phyloP scores from a whole-genome alignment of 2,329 filamentous ascomycete genomes.

The Talaromyces sp. region DNA sequence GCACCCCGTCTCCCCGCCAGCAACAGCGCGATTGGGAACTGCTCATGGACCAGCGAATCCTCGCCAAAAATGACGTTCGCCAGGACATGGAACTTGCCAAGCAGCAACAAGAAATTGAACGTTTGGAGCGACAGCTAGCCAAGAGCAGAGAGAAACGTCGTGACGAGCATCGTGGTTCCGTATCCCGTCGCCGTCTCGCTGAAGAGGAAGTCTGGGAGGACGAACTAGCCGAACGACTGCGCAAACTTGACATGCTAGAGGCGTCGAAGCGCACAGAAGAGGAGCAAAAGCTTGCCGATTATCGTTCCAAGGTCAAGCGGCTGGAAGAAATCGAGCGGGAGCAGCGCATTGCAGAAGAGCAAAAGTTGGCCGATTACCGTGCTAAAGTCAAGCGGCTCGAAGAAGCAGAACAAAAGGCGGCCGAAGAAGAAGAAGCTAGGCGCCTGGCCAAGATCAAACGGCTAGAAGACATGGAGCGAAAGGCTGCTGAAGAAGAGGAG shows the following conservation, averaged over 20 bases:
- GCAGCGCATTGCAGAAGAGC: conserved; percentile 25
- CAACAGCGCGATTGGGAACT: conserved; percentile 36
- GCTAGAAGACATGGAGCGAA: conserved; percentile 28
- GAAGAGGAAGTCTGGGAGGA: conserved; percentile 47
- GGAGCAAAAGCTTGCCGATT: conserved; percentile 19
- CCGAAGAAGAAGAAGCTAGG: conserved; percentile 19
- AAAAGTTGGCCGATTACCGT: conserved; percentile 21
- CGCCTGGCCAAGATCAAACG: conserved; percentile 23
- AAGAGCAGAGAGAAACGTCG: conserved; percentile 24
- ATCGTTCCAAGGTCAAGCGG: conserved; percentile 23
- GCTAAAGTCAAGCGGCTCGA: conserved; percentile 30
- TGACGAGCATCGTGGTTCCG: conserved; percentile 24
- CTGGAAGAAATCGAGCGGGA: conserved; percentile 28
- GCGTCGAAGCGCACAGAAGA: conserved; percentile 43
- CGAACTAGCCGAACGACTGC: conserved; percentile 40
- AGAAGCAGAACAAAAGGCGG: conserved; percentile 43
- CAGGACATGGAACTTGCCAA: conserved; percentile 37
- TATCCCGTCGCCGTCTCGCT: conserved; percentile 22
- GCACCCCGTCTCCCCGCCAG: conserved; percentile 23
- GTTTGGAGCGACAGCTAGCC: conserved; percentile 35
- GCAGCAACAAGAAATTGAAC: conserved; percentile 38
- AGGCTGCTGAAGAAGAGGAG: conserved; percentile 32
- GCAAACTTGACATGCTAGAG: conserved; percentile 37
- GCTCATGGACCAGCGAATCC: conserved; percentile 34
- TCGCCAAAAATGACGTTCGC: conserved; percentile 35